Base-by-base conservation (phyloP, 2,329 filamentous ascomycete genomes). In the Magnaporthiopsis poae region DNA sequence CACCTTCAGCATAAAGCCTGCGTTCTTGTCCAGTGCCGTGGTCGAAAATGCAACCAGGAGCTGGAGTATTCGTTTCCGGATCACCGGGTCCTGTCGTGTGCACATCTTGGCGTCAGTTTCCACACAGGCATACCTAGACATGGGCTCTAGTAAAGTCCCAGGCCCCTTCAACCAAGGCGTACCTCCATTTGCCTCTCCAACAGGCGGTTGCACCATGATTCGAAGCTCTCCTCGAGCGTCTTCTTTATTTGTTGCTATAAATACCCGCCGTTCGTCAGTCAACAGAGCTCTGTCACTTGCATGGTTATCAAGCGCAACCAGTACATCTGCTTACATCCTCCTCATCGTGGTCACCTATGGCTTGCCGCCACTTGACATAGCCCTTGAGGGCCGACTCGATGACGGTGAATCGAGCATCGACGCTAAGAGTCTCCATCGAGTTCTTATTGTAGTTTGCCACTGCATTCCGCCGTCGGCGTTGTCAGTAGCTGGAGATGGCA, bases 351-450 rank as follows among this genome's bases (percentile, higher is more conserved):
- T 68, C 63, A 31, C 31, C 5, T 36, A 70, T 66, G 61, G 67
- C 67, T n/a, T 70, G 65, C 60, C 82, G 83, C 91, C 92, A 96
- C 74, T 91, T 93, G 70, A 88, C 86, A 71, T 93, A 96, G 1
- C 94, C 95, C 74, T 93, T 96, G 36, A 98, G 79, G 0, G 91
- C 90, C 33, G 92, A 89, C 74, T 97, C 91, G 2, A 97, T 89
- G 31, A 96, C 90, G 0, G 91, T 92, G 71, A 94, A 94, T 70
- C 96, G 90, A 0, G 92, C 90, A 75, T 99, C 95, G 2, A 96
- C 88, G 35, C 87, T 87, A 66, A 99, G 82, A 2, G 90, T 85
- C n/a, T 88, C 82, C 71, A 87, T 83, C 0, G 90, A 90, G 68
- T 86, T 85, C 72, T 91, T 93, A 52, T 85, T 83, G 73, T 90